Evolutionary conservation across 768 basidiomycete species (phyloP).

Genomic region (Myochromella boudieri): DNA sequence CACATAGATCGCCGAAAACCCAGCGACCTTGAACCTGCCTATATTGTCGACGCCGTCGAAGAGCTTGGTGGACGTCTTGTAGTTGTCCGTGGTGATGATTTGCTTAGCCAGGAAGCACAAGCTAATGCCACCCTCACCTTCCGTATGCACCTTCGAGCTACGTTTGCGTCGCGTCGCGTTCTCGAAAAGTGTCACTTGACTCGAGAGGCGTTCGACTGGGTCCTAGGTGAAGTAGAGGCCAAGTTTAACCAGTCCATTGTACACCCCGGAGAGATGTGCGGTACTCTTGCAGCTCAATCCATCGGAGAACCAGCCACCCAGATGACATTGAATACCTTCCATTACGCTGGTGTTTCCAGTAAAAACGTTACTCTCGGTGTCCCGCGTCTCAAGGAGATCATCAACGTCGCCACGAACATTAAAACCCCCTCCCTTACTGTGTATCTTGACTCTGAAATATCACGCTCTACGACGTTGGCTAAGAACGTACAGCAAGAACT

Average conservation of each 20-base stretch:
- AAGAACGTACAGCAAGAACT: constrained; percentile 93
- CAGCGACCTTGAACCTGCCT: constrained; percentile 85
- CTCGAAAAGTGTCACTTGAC: constrained; percentile 88
- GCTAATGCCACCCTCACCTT: constrained; percentile 89
- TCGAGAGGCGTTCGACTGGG: constrained; percentile 96
- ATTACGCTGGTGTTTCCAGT: constrained; percentile 99
- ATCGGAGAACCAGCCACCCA: constrained; percentile 99
- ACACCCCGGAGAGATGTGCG: constrained; percentile 98
- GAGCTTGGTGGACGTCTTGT: constrained; percentile 76
- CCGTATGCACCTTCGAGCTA: constrained; percentile 89
- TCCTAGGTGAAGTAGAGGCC: constrained; percentile 90
- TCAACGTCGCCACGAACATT: constrained; percentile 98
- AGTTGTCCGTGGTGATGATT: constrained; percentile 86
- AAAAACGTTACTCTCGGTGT: constrained; percentile 99
- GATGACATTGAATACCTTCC: constrained; percentile 99
- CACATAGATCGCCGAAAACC: constrained; percentile 94
- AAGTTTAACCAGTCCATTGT: constrained; percentile 93
- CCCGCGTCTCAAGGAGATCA: constrained; percentile 97
- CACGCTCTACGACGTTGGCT: constrained; percentile 59
- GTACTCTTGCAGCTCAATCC: constrained; percentile 95
- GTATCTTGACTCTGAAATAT: constrained; percentile 75
- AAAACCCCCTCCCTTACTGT: constrained; percentile 97
- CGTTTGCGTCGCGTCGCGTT: constrained; percentile 83
- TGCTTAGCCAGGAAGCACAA: constrained; percentile 75
- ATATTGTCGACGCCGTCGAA: constrained; percentile 79